Evolutionary conservation across 75 land plant genomes (phyloP), one percentile per base, ranked within the genome.

Genomic region (Isoetes taiwanensis): DNA sequence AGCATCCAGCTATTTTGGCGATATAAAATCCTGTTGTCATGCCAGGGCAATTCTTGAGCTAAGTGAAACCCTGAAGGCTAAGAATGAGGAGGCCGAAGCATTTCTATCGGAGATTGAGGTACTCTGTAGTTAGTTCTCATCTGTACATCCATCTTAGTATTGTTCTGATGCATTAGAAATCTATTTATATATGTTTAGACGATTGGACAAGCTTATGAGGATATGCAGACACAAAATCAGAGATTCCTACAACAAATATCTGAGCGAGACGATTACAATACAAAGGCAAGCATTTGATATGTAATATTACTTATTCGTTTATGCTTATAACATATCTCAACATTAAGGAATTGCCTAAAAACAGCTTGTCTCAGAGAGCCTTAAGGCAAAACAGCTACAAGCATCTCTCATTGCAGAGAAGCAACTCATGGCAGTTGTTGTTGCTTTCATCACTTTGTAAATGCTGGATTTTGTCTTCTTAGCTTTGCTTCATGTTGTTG

Each of bases 121-220:
- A 30, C 25, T 56, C 42, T 68, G 32, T 48, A 5, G 14, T 28
- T 54, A 6, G n/a, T n/a, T n/a, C n/a, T n/a, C n/a, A n/a, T n/a
- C n/a, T n/a, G n/a, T n/a, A n/a, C n/a, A n/a, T n/a, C n/a, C n/a
- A n/a, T n/a, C n/a, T n/a, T n/a, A n/a, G n/a, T n/a, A n/a, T n/a
- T n/a, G n/a, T n/a, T n/a, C n/a, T n/a, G n/a, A n/a, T n/a, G n/a
- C n/a, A n/a, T n/a, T n/a, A n/a, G n/a, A n/a, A n/a, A n/a, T n/a
- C n/a, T n/a, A n/a, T n/a, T n/a, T n/a, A n/a, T n/a, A n/a, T n/a
- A n/a, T n/a, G n/a, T n/a, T n/a, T n/a, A 93, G 98, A 72, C 89
- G 32, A 93, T 88, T 73, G 98, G 98, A 27, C 98, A 93, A 76
- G 95, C 89, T 26, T 93, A 93, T 67, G 98, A 88, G 67, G 96